These are phyloP conservation scores for Aotearoamyces nothofagi DNA, from an alignment of 2,329 filamentous ascomycete species.

Conservation along the genomic window DNA sequence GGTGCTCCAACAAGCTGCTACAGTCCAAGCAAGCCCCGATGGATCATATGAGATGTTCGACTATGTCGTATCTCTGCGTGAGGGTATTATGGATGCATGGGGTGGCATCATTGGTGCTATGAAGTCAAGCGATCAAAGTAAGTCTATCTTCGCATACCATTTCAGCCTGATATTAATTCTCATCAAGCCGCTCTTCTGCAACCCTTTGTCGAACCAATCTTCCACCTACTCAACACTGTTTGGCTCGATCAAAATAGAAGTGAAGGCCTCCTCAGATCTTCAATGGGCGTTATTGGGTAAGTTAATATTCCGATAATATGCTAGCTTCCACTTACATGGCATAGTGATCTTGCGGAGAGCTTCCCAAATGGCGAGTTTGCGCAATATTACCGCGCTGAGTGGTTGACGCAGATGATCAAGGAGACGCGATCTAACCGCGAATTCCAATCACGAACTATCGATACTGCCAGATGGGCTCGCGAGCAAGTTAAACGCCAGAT, in stretches of 20 bases:
- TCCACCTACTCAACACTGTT: constrained; percentile 70
- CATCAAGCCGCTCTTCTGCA: constrained; percentile 50
- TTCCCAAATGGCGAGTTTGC: constrained; percentile 84
- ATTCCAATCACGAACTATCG: constrained; percentile 69
- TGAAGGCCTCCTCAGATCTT: constrained; percentile 80
- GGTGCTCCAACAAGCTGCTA: constrained; percentile 84
- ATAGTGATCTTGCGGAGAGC: constrained; percentile 83
- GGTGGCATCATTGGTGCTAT: constrained; percentile 91
- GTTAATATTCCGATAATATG: constrained; percentile 18
- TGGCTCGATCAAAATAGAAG: constrained; percentile 75
- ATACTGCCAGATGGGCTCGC: constrained; percentile 92
- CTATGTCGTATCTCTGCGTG: constrained; percentile 85
- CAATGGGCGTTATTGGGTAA: constrained; percentile 95
- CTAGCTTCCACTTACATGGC: too few relatives aligned
- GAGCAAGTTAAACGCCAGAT: constrained; percentile 94
- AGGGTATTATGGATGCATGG: constrained; percentile 99
- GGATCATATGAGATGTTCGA: constrained; percentile 91
- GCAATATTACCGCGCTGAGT: constrained; percentile 76
- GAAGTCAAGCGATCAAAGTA: constrained; percentile 68
- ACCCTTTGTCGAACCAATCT: constrained; percentile 72
- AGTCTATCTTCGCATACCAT: constrained; percentile 17
- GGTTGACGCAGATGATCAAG: constrained; percentile 79
- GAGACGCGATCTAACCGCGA: constrained; percentile 85
- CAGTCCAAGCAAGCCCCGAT: constrained; percentile 63
- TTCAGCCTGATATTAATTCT: constrained; percentile 5